A percentile compares a stretch with the other conserved stretches of the same genome.
phyloP scores from a whole-genome alignment of 1,284 basidiomycete species.

The Cryptococcus sp. region DNA sequence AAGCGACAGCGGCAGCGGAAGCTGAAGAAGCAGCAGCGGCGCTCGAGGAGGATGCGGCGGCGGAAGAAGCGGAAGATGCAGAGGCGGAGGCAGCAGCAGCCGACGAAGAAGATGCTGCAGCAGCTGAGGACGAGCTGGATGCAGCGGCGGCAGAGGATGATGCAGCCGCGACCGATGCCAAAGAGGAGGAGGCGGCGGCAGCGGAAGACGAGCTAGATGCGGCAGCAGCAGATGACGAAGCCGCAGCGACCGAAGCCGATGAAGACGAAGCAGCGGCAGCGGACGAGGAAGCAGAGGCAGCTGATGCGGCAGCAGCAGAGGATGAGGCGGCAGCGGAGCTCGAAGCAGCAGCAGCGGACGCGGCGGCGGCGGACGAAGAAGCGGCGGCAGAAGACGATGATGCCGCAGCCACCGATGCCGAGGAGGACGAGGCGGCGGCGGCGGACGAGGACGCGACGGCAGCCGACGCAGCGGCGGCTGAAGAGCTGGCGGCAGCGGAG shows the following conservation, averaged over 20 bases:
- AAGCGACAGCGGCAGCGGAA: conserved; percentile 7
- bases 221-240: conserved; percentile 3
- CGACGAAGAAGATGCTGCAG: neutral
- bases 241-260: neutral
- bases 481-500: conserved; percentile 7
- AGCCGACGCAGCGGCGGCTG: neutral
- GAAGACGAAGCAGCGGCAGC: conserved; percentile 6
- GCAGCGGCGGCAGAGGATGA: neutral
- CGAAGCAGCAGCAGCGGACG: neutral
- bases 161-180: neutral
- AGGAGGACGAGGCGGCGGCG: neutral
- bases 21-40: conserved; percentile 6
- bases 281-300: conserved; percentile 5
- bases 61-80: neutral
- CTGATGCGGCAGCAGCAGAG: conserved; percentile 2
- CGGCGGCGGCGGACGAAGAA: neutral
- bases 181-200: conserved; percentile 8
- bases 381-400: neutral
- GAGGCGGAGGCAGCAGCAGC: neutral
- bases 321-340: neutral
- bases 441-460: neutral
- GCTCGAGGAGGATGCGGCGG: conserved; percentile 12
- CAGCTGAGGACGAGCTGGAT: neutral
- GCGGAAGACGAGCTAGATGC: conserved; percentile 4
- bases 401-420: neutral